Evolutionary conservation across 495 filamentous ascomycete species (phyloP).

Genomic region (Peziza echinospora): DNA sequence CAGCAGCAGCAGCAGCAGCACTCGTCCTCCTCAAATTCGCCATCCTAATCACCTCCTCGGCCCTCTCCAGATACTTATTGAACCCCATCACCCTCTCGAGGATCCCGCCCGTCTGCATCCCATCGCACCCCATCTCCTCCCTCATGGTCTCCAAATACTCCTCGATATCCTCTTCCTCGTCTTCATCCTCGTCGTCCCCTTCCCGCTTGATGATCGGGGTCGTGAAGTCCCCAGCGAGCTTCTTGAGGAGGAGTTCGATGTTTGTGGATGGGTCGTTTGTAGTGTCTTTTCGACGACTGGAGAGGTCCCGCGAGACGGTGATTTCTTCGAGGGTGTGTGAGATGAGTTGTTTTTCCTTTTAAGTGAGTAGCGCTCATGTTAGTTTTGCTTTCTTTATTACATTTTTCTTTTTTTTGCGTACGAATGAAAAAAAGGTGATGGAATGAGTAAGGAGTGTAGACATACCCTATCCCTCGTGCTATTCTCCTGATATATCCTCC

Average conservation of each 20-base stretch:
- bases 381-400: background rate
- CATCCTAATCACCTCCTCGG: slow-evolving; percentile 8
- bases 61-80: slow-evolving; percentile 12
- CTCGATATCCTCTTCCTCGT: slow-evolving; percentile 8
- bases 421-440: background rate
- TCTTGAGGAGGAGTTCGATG: background rate
- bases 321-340: slow-evolving; percentile 15
- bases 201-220: background rate
- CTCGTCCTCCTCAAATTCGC: slow-evolving; percentile 1
- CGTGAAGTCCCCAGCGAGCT: background rate
- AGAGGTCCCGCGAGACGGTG: slow-evolving; percentile 10
- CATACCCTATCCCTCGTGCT: slow-evolving; percentile 10
- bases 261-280: background rate
- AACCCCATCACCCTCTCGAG: slow-evolving; percentile 13
- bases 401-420: background rate
- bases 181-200: background rate
- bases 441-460: background rate
- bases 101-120: slow-evolving; percentile 5
- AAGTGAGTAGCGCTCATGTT: no score
- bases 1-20: no score
- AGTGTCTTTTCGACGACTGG: slow-evolving; percentile 2
- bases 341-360: slow-evolving; percentile 10
- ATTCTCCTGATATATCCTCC: slow-evolving; percentile 8
- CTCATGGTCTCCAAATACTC: slow-evolving; percentile 6
- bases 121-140: slow-evolving; percentile 12